phyloP scores from a whole-genome alignment of 345 rosid species.

The Aurinia saxatilis region DNA sequence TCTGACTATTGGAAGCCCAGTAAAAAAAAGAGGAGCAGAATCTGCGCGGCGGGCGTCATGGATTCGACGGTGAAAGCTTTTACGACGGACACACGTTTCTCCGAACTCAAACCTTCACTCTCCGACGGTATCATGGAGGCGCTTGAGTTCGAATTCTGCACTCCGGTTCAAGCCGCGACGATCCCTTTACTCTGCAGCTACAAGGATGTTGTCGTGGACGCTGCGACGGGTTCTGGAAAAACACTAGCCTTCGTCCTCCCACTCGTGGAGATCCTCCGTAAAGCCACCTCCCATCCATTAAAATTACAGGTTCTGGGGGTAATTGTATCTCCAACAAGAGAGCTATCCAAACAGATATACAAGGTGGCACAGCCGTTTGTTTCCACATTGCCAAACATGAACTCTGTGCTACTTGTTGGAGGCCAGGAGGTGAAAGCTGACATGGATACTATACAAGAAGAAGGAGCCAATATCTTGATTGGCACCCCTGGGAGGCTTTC shows the following conservation, averaged over 20 bases:
- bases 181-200: constrained; percentile 76
- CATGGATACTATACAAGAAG: constrained; percentile 66
- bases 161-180: constrained; percentile 87
- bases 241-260: constrained; percentile 75
- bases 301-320: constrained; percentile 79
- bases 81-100: constrained; percentile 66
- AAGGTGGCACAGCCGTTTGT: constrained; percentile 77
- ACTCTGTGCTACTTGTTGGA: constrained; percentile 82
- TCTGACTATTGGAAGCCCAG: no score
- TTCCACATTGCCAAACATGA: constrained; percentile 57
- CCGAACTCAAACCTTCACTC: constrained; percentile 62
- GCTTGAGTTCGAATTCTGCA: constrained; percentile 75
- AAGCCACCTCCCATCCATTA: constrained; percentile 45
- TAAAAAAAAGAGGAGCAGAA: no score
- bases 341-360: constrained; percentile 76
- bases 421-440: constrained; percentile 75
- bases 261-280: constrained; percentile 61
- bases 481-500: constrained; percentile 89
- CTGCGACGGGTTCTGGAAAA: constrained; percentile 90
- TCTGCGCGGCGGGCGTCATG: constrained; percentile 22
- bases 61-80: constrained; percentile 27
- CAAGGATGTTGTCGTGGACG: constrained; percentile 93
- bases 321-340: constrained; percentile 88
- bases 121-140: constrained; percentile 57
- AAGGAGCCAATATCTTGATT: constrained; percentile 84